These are phyloP conservation scores for Ophiostoma montium DNA, from an alignment of 2,329 filamentous ascomycete genomes.

Conservation along the genomic window DNA sequence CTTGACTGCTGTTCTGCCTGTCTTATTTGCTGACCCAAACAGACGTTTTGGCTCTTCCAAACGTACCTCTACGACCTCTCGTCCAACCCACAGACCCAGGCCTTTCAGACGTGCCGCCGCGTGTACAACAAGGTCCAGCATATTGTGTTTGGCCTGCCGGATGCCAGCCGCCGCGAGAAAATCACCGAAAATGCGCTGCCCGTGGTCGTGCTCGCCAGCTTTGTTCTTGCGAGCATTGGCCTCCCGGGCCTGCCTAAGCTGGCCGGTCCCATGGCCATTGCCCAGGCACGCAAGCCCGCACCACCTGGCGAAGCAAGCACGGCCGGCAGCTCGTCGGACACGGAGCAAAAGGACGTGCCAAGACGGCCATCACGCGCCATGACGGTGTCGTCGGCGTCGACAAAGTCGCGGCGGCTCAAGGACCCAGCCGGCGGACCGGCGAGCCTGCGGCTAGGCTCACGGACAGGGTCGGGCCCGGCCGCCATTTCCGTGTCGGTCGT, in stretches of 20 bases:
- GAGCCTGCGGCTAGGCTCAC: background rate
- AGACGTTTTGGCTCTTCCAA: slow-evolving; percentile 88
- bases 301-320: slow-evolving; percentile 39
- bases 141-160: slow-evolving; percentile 68
- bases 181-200: slow-evolving; percentile 72
- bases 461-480: background rate
- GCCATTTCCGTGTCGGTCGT: background rate
- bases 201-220: slow-evolving; percentile 66
- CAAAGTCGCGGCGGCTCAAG: slow-evolving; percentile 34
- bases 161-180: slow-evolving; percentile 54
- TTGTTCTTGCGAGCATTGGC: slow-evolving; percentile 64
- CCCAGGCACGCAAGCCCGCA: slow-evolving; percentile 65
- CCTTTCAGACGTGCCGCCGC: slow-evolving; percentile 69
- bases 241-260: slow-evolving; percentile 62
- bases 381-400: slow-evolving; percentile 41
- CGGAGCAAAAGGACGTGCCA: slow-evolving; percentile 12
- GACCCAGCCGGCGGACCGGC: slow-evolving; percentile 19
- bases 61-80: slow-evolving; percentile 75
- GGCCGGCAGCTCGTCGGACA: slow-evolving; percentile 11
- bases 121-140: slow-evolving; percentile 83
- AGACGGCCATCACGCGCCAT: slow-evolving; percentile 51
- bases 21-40: slow-evolving; percentile 1
- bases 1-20: background rate
- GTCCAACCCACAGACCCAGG: slow-evolving; percentile 56
- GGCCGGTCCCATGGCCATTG: slow-evolving; percentile 68